Base-by-base conservation (phyloP, 2,329 filamentous ascomycete genomes). In the Ceratocystis albifundus region DNA sequence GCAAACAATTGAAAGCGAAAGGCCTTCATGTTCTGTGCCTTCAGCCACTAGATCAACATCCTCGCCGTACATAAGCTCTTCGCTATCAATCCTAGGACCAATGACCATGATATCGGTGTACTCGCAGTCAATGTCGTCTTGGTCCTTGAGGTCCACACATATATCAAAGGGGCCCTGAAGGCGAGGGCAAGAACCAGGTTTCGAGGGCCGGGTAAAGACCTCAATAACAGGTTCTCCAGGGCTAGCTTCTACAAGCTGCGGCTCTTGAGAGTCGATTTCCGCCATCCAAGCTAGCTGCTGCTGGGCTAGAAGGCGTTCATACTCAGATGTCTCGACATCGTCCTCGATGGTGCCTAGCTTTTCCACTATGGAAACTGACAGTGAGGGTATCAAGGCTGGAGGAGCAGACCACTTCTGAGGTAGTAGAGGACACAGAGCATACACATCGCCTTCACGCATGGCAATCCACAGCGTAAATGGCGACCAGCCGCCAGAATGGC, bases 381-480 rank as follows among this genome's bases (percentile, higher is more conserved):
- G 80, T 0, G 90, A 91, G 1, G 91, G 88, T 15, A 96, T 84
- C 41, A 94, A 79, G 0, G 88, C 88, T 1, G 86, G 82, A 15
- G 88, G 86, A 28, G 88, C 86, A 28, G 89, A 85, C 91, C 93
- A 97, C 71, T 88, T 90, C 64, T 86, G 85, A 0, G 94, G 94
- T 41, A 99, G 79, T 50, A 99, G 80, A 1, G 94, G 94, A 73
- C 92, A 96, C 7, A 99, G 79, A 1, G 93, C 92, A 73, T 99
- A 99, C 4, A 97, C 83, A 72, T 96, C 92, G 2, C 94, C 94
- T 68, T 90, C 88, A 46, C 85, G 85, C 88, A 96, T 99, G n/a
- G 92, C 91, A 64, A 97, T 79, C 90, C 93, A 99, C 10, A 99
- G 80, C 0, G 94, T 97, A 89, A 96, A 96, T 8, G 92, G 85